Base-by-base conservation (phyloP, 768 basidiomycete species). In the Serendipita sp. region DNA sequence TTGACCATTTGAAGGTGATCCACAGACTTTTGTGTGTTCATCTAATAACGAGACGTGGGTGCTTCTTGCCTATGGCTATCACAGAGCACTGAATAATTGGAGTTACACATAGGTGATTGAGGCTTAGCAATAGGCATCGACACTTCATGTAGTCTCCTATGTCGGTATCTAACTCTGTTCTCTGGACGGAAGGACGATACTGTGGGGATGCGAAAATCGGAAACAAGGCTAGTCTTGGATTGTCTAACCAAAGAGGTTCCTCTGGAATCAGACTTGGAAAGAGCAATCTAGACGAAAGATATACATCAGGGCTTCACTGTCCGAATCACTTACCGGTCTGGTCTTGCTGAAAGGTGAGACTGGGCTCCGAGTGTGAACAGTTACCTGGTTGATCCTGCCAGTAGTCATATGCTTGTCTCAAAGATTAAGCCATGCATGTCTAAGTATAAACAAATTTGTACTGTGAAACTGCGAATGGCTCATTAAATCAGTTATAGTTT, bases 311-410 rank as follows among this genome's bases (percentile, higher is more conserved):
- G 67, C 40, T 6, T 6, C 13, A 40, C 40, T 40, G 40, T 40
- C 40, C 40, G 68, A 66, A 45, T 63, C 58, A 64, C 45, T 62
- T 44, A 50, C 46, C 58, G 53, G 60, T 64, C 68, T 65, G 64
- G 66, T 64, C 63, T 46, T 66, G 65, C 64, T 65, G 40, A 63
- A 60, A 63, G 64, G 37, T 27, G 45, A 33, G 36, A n/a, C 52
- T 48, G 18, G 52, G 62, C 10, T 52, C 23, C 60, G 48, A 18
- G 48, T 50, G n/a, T n/a, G 48, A 79, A 77, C 83, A 83, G 83
- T 83, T 83, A 84, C 82, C 84, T 84, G 83, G 83, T 85, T 85
- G 83, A 85, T 85, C 81, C 83, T 85, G 83, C 84, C 82, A 84
- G 82, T 85, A 84, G 82, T 84, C 81, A 83, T 84, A 84, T 84